Evolutionary conservation across 371 early-diverging fungal species (phyloP), one percentile per base, ranked within the genome.

Genomic region (Mucor velutinosus): DNA sequence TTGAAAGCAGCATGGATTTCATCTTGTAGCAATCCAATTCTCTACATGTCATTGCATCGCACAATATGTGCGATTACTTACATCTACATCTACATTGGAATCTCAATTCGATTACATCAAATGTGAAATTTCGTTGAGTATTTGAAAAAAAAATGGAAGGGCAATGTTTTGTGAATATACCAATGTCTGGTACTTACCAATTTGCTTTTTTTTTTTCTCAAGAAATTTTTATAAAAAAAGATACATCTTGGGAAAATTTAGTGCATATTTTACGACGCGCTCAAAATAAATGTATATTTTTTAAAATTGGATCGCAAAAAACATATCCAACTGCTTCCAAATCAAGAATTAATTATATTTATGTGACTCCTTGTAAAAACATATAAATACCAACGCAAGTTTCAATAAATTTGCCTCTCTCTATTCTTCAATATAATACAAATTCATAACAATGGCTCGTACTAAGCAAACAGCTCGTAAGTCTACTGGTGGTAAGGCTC

Each of bases 381-480:
- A 43, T 64, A 64, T 57, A 64, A 57, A 56, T 64, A 56, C 15
- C 29, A 4, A n/a, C 7, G 21, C 21, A 55, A 58, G 8, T 35
- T 21, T 23, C 19, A 3, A 1, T 6, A 11, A 15, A 8, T 35
- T 37, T 29, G 12, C 56, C 25, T 58, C 62, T 56, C 35, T 70
- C 32, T 58, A 35, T 35, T 53, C 25, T 30, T 53, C 5, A 51
- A 33, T 35, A 30, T 25, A 53, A 17, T 35, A 19, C 15, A n/a
- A 6, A 19, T 55, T 29, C 14, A 58, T 21, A 62, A 71, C 49
- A 49, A 97, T 97, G 97, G 97, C 98, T 74, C 90, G 98, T 83
- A 97, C 98, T 76, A 97, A 97, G 89, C 97, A 98, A 86, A 98
- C 99, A 73, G 99, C 99, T 77, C 95, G 98, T 84, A 99, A 99